A percentile compares a stretch with the other conserved stretches of the same genome.
phyloP scores from a whole-genome alignment of 805 yeast genomes.

The Ogataea polymorpha region DNA sequence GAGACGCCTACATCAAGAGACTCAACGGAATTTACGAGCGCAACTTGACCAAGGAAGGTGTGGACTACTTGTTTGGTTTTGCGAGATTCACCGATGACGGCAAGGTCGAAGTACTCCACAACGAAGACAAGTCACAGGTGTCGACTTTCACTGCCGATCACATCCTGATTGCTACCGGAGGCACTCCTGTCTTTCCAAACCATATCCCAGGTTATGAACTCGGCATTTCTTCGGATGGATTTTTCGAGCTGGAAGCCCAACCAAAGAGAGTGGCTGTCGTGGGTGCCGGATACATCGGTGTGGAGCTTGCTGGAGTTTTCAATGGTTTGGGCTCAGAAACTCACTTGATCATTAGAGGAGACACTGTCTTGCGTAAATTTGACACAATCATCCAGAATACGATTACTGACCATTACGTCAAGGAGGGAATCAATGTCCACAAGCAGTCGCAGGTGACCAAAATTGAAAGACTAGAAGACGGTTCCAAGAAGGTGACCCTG shows the following conservation, averaged over 20 bases:
- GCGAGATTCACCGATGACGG: constrained; percentile 73
- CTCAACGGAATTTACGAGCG: constrained; percentile 91
- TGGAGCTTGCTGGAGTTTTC: constrained; percentile 94
- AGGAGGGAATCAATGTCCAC: constrained; percentile 79
- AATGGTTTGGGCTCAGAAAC: constrained; percentile 83
- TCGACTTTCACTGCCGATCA: constrained; percentile 70
- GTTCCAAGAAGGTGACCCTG: constrained; percentile 47
- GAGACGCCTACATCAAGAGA: constrained; percentile 87
- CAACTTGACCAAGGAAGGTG: constrained; percentile 84
- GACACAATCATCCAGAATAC: constrained; percentile 78
- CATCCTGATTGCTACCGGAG: constrained; percentile 90
- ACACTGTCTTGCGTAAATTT: constrained; percentile 83
- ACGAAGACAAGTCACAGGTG: constrained; percentile 53
- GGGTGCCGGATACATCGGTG: constrained; percentile 98
- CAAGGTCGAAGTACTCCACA: constrained; percentile 72
- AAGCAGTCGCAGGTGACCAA: constrained; percentile 54
- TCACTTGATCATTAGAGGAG: constrained; percentile 86
- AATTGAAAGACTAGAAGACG: constrained; percentile 47
- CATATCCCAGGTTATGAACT: constrained; percentile 74
- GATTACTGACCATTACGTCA: constrained; percentile 74
- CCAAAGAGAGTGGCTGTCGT: constrained; percentile 93
- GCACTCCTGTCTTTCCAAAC: constrained; percentile 70
- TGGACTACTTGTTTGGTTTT: constrained; percentile 81
- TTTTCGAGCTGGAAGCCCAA: constrained; percentile 74
- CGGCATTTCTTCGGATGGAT: constrained; percentile 89